Evolutionary conservation across 2,329 filamentous ascomycete genomes (phyloP).

Genomic region (Tolypocladium sp.): DNA sequence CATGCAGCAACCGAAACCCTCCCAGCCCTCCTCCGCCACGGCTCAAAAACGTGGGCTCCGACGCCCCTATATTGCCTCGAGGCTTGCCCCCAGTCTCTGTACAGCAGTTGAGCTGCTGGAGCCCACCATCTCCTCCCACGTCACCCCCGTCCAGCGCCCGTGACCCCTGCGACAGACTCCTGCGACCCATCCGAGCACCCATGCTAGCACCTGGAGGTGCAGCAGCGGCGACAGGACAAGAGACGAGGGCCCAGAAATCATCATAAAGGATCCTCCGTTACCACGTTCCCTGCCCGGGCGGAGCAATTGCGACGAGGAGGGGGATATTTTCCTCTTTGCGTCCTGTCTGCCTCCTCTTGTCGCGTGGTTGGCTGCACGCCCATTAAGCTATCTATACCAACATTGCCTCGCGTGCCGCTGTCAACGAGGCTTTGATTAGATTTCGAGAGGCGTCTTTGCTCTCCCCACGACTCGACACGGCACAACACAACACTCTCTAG

Average conservation of each 20-base stretch:
- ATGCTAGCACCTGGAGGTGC: not conserved
- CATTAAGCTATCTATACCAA: not conserved
- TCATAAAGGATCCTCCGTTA: not conserved
- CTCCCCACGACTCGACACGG: not conserved
- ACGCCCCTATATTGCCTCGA: not conserved
- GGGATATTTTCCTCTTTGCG: not conserved
- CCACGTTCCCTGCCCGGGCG: not conserved
- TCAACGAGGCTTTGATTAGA: not conserved
- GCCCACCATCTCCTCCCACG: not conserved
- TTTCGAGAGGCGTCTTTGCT: not conserved
- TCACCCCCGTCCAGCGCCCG: not conserved
- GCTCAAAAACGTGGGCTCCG: not conserved
- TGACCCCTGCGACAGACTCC: not conserved
- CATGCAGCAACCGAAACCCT: not conserved
- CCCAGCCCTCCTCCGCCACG: not conserved
- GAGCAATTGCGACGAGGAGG: not conserved
- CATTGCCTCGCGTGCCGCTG: not conserved
- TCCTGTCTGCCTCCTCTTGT: not conserved
- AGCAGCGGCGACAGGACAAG: not conserved
- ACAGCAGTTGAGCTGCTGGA: not conserved
- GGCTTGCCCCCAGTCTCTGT: not conserved
- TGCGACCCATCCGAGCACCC: not conserved
- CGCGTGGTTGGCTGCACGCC: not conserved
- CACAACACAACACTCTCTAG: not conserved
- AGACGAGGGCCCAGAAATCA: not conserved